Evolutionary conservation across 768 basidiomycete genomes (phyloP).

Genomic region (Serpula lacrymans): DNA sequence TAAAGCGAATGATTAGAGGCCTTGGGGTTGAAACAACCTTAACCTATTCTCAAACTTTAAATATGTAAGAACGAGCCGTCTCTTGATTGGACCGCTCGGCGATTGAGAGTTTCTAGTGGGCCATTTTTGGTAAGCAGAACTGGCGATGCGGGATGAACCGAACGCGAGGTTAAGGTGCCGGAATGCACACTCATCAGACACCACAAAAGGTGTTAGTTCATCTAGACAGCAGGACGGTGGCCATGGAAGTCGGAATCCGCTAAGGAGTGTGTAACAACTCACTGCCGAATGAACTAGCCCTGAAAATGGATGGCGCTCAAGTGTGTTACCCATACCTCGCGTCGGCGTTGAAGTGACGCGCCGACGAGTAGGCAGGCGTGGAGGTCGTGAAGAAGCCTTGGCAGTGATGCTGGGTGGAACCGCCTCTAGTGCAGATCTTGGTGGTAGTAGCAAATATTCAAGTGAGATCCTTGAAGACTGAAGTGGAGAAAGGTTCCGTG

Average conservation of each 20-base stretch:
- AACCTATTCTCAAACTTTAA: constrained; percentile 78
- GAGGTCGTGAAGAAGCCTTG: constrained; percentile 79
- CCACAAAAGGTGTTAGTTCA: constrained; percentile 85
- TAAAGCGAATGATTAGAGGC: constrained; percentile 92
- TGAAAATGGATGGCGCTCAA: constrained; percentile 91
- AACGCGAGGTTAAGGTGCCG: constrained; percentile 76
- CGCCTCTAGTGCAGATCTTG: constrained; percentile 84
- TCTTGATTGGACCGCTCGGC: constrained; percentile 46
- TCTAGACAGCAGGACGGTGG: constrained; percentile 87
- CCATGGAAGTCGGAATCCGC: constrained; percentile 84
- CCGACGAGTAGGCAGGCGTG: constrained; percentile 77
- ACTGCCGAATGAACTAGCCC: constrained; percentile 89
- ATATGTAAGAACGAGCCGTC: constrained; percentile 57
- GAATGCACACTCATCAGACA: constrained; percentile 82
- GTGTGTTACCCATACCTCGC: constrained; percentile 84
- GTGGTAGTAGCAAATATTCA: constrained; percentile 89
- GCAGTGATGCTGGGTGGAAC: constrained; percentile 71
- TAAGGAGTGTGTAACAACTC: constrained; percentile 88
- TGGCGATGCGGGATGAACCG: constrained; percentile 71
- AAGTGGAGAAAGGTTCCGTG: constrained; percentile 88
- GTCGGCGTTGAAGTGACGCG: constrained; percentile 68
- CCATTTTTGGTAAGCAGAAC: constrained; percentile 74
- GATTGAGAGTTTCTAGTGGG: constrained; percentile 71
- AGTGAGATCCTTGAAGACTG: constrained; percentile 85
- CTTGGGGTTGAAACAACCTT: constrained; percentile 86